Base-by-base conservation (phyloP, 2,329 filamentous ascomycete genomes). In the Cercospora sp. region DNA sequence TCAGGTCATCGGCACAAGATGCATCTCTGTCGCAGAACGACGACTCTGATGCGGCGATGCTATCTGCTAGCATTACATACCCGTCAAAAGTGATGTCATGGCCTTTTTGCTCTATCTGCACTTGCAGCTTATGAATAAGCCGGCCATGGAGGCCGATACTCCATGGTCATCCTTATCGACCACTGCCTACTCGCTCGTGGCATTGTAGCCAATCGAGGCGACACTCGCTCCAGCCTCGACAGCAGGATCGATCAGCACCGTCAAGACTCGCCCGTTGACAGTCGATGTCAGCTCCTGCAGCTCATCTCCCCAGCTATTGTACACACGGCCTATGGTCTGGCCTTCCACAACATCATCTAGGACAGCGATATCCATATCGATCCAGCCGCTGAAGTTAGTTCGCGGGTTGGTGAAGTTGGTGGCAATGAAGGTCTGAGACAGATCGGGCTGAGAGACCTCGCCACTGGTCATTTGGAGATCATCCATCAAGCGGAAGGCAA, bases 271-370 rank as follows among this genome's bases (percentile, higher is more conserved):
- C 4, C 78, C 79, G 31, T 72, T 71, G 5, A 76, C 78, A 0
- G 77, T 76, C n/a, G 77, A 69, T 8, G 75, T 73, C 13, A 80
- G 60, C 1, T 76, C 76, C 65, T 80, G 78, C 31, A 80, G 55
- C 5, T 79, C 73, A 68, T 80, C 79, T 5, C 79, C 79, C 70
- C 79, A 79, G 0, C 76, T 72, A 65, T 79, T 80, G 16, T 74
- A 72, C 3, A 80, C 73, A 40, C 77, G 73, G 0, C 77, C 79
- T 57, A 80, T 77, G 0, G 75, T 71, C 71, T 80, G 78, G 2
- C 78, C 79, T 69, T 80, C 78, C 2, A 66, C 71, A 0, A 80
- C 78, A 5, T 76, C 75, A 65, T 80, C 75, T 20, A 80, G 74
- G 4, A 78, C 75, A 13, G 60, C 48, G 0, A 80, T 75, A 76